Evolutionary conservation across 345 rosid species (phyloP).

Genomic region (Populus simonii): DNA sequence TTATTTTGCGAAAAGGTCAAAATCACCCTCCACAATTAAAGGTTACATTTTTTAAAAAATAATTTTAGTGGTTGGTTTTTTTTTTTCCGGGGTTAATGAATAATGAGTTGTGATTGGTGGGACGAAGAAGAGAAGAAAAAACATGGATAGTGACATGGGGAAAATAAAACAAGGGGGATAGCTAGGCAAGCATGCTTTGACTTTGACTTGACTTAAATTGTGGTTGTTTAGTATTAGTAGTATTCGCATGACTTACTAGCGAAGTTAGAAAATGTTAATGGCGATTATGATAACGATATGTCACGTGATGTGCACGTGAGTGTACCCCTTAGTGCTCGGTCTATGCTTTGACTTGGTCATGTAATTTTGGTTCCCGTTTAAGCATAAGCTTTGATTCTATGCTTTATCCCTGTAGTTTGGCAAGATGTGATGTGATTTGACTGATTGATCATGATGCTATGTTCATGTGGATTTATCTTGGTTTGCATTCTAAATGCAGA

Average conservation of each 20-base stretch:
- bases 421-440: background rate
- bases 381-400: too few species aligned
- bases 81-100: background rate
- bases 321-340: background rate
- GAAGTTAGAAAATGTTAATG: background rate
- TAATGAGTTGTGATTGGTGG: background rate
- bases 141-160: constrained; percentile 11
- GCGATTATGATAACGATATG: background rate
- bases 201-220: background rate
- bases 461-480: background rate
- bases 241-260: constrained; percentile 9
- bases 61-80: background rate
- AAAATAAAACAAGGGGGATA: background rate
- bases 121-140: background rate
- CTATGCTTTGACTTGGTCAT: too few species aligned
- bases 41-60: background rate
- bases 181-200: constrained; percentile 22
- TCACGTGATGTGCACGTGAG: constrained; percentile 17
- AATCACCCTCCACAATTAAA: background rate
- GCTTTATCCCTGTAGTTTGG: background rate
- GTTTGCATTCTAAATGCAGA: constrained; percentile 37
- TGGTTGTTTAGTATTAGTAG: background rate
- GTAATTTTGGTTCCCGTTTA: too few species aligned
- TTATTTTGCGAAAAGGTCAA: background rate
- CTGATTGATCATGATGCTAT: background rate